A percentile compares a stretch with the other conserved stretches of the same genome.
These are phyloP conservation scores for Sporothrix euskadiensis DNA, from an alignment of 2,329 filamentous ascomycete species.

Conservation along the genomic window DNA sequence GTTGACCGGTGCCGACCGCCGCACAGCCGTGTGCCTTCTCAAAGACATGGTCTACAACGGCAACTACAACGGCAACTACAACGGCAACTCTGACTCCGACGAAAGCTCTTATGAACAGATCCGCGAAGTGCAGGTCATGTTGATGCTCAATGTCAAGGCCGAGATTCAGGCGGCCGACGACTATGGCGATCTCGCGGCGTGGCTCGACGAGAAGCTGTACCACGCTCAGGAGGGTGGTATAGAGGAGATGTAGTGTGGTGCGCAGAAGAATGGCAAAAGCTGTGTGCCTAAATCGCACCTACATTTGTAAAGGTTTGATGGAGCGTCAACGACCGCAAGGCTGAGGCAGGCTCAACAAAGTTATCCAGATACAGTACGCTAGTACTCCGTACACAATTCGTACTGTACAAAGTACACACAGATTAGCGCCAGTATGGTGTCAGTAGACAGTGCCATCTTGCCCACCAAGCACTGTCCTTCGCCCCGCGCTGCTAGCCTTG, in stretches of 20 bases:
- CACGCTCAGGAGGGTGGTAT: not conserved
- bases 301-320: not conserved
- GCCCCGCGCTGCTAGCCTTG: slow-evolving; percentile 20
- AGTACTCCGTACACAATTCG: not conserved
- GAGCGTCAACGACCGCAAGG: not conserved
- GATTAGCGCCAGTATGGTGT: too few relatives aligned
- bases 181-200: slow-evolving; percentile 50
- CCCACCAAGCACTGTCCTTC: not conserved
- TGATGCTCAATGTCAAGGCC: slow-evolving; percentile 71
- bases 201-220: slow-evolving; percentile 51
- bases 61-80: slow-evolving; percentile 18
- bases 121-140: slow-evolving; percentile 68
- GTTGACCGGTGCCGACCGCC: slow-evolving; percentile 59
- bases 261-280: too few relatives aligned
- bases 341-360: not conserved
- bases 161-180: slow-evolving; percentile 73
- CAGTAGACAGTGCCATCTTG: not conserved
- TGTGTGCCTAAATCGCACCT: too few relatives aligned
- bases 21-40: slow-evolving; percentile 57
- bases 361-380: not conserved
- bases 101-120: slow-evolving; percentile 45
- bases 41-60: slow-evolving; percentile 40
- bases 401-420: not conserved
- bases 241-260: not conserved
- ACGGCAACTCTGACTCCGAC: slow-evolving; percentile 29